Evolutionary conservation across 2,329 filamentous ascomycete genomes (phyloP), one percentile per base, ranked within the genome.

Genomic region (Gaeumannomyces tritici): DNA sequence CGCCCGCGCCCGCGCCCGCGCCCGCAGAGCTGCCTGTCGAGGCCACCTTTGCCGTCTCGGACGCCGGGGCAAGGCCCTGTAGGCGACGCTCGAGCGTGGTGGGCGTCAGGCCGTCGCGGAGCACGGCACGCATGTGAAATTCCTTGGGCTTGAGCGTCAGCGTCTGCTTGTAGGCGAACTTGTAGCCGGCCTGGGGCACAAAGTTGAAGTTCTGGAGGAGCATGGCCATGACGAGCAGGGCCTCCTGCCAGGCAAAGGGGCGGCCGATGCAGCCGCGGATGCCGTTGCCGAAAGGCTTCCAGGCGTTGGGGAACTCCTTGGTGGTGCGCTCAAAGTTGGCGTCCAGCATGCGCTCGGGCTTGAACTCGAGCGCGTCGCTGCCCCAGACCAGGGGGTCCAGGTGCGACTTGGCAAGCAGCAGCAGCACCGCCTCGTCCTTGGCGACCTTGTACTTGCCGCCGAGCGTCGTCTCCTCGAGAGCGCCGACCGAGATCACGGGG

Each of bases 141-240:
- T 84, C 79, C 42, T 86, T 82, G 1, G 85, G 85, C 71, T 88
- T 89, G 67, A 87, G 75, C 0, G 85, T 88, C 42, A 89, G 70
- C 0, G 82, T 84, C 66, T 81, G 76, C 66, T 83, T 79, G 65
- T 84, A 74, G n/a, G 80, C 79, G 74, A 90, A 87, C 61, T 78
- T 77, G 68, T 91, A 85, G 62, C 83, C 80, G 42, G 86, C 82
- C 64, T 90, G 81, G 35, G 81, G 82, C 54, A 79, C 77, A 62
- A 91, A 82, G 66, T 89, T 81, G 73, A 91, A 90, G 67, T 86
- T 88, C 67, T 90, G 88, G 62, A 91, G 76, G 11, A 90, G 70
- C 66, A 87, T 78, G 0, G 84, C 83, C 7, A 70, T 67, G 35
- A 69, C 68, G 9, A 83, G 70, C 4, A 83, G 66, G 3, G 76